Percentiles rank a stretch among this genome's conserved stretches.
phyloP scores from a whole-genome alignment of 1,139 yeast species.

The Pneumocystis canis region DNA sequence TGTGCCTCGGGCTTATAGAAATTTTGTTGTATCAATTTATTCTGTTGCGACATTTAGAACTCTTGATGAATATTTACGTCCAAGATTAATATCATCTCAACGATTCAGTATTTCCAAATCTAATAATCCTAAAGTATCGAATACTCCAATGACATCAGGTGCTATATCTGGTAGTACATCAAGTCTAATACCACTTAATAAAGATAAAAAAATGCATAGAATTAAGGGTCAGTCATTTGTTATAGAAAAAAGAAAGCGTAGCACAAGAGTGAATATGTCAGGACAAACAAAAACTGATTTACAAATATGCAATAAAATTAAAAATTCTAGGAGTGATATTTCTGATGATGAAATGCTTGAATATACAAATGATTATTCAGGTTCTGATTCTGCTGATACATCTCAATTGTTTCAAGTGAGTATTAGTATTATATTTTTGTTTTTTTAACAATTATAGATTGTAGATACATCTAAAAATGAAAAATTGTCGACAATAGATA shows the following conservation, averaged over 20 bases:
- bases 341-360: conserved; percentile 1
- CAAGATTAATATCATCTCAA: conserved; percentile 9
- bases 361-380: not conserved
- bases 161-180: not conserved
- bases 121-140: not conserved
- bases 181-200: not conserved
- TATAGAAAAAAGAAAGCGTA: not conserved
- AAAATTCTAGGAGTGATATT: not conserved
- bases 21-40: conserved; percentile 54
- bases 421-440: not conserved
- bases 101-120: not conserved
- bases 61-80: conserved; percentile 40
- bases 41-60: conserved; percentile 77
- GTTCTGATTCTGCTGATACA: not conserved
- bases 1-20: conserved; percentile 16
- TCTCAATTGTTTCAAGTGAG: not conserved
- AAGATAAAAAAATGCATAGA: not conserved
- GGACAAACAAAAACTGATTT: not conserved
- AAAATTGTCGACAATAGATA: not conserved
- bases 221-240: not conserved
- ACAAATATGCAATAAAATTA: not conserved
- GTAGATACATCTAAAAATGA: not conserved
- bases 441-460: not conserved
- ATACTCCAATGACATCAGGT: not conserved
- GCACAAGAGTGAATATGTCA: not conserved